Percentiles rank a stretch among this genome's conserved stretches.
Conservation (phyloP, 805 yeast species). For the Ascoidea tarda region DNA sequence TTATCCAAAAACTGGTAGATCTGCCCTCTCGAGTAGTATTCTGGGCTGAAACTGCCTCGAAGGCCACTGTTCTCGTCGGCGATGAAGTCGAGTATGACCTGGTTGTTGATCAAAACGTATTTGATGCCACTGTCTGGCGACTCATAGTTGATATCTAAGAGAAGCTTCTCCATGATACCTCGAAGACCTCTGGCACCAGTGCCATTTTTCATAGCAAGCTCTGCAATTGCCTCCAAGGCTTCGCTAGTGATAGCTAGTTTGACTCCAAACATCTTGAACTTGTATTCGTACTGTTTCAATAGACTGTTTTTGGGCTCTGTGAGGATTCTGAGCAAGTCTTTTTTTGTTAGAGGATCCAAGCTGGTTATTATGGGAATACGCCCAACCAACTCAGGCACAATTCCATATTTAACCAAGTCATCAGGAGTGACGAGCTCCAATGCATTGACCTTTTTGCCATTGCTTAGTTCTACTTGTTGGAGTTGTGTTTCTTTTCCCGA, state of each 20-base stretch:
- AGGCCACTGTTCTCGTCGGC: constrained; percentile 18
- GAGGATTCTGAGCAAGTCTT: constrained; percentile 33
- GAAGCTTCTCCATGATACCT: constrained; percentile 36
- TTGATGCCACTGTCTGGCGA: constrained; percentile 43
- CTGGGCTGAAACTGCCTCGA: constrained; percentile 21
- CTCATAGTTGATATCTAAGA: constrained; percentile 39
- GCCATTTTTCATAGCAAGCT: constrained; percentile 32
- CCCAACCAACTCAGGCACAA: constrained; percentile 48
- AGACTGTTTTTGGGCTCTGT: constrained; percentile 43
- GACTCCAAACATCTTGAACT: constrained; percentile 38
- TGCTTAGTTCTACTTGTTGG: constrained; percentile 21
- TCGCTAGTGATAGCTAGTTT: constrained; percentile 31
- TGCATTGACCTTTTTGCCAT: constrained; percentile 25
- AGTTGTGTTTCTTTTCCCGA: constrained; percentile 14
- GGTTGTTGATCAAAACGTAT: constrained; percentile 32
- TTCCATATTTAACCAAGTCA: constrained; percentile 36
- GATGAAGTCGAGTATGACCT: constrained; percentile 26
- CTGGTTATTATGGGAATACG: constrained; percentile 42
- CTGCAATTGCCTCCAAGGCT: constrained; percentile 34
- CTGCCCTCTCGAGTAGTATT: constrained; percentile 32
- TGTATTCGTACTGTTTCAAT: constrained; percentile 36
- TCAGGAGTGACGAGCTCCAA: constrained; percentile 32
- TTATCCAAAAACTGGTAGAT: constrained; percentile 25
- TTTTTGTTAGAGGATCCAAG: constrained; percentile 27
- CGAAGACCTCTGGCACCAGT: constrained; percentile 52